Evolutionary conservation across 2,329 filamentous ascomycete species (phyloP).

Genomic region (Phoma sp.): DNA sequence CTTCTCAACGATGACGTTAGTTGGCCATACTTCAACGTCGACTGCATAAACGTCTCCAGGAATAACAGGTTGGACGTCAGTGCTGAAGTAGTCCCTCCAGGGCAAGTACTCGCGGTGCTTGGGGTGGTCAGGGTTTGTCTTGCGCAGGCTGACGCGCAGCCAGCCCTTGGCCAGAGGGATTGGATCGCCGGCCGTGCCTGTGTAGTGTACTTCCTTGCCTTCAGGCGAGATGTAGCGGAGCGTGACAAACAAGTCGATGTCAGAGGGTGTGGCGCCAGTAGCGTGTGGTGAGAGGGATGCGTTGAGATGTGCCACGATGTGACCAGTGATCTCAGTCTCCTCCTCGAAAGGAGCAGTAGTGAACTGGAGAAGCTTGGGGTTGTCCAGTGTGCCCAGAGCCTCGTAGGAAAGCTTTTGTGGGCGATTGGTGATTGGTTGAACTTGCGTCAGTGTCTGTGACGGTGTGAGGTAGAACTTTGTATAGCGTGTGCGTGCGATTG

Average conservation of each 20-base stretch:
- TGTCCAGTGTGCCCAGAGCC: conserved; percentile 64
- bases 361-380: conserved; percentile 64
- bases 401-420: conserved; percentile 61
- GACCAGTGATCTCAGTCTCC: conserved; percentile 74
- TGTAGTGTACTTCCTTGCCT: conserved; percentile 67
- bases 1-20: conserved; percentile 62
- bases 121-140: conserved; percentile 58
- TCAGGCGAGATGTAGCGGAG: conserved; percentile 63
- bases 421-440: conserved; percentile 34
- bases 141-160: conserved; percentile 65
- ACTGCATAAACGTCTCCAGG: conserved; percentile 63
- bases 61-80: conserved; percentile 59
- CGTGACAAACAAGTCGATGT: conserved; percentile 69
- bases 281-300: conserved; percentile 60
- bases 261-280: conserved; percentile 52
- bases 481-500: conserved; percentile 69
- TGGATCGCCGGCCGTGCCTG: conserved; percentile 68
- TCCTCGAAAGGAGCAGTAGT: conserved; percentile 62
- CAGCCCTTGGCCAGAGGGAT: conserved; percentile 70
- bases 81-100: conserved; percentile 64
- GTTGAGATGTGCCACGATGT: conserved; percentile 68
- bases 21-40: conserved; percentile 70
- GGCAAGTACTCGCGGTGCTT: conserved; percentile 63
- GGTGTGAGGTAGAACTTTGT: conserved; percentile 66
- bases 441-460: conserved; percentile 49